Percentiles rank a stretch among this genome's conserved stretches.
Evolutionary conservation across 2,329 filamentous ascomycete genomes (phyloP).

Genomic region (Microdochium bolleyi): DNA sequence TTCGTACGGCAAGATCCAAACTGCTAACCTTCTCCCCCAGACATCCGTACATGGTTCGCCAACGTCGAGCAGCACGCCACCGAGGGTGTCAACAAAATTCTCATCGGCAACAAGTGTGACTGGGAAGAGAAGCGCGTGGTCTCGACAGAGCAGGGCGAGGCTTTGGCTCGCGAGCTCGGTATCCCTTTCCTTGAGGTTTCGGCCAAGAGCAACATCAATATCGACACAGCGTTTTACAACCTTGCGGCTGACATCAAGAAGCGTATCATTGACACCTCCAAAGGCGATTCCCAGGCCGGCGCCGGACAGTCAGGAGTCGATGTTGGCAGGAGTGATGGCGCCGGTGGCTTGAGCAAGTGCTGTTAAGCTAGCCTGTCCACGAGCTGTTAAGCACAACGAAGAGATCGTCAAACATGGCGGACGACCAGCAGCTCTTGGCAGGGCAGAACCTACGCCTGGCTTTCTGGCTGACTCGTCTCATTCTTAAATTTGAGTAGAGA

Average conservation of each 20-base stretch:
- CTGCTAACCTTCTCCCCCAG: slow-evolving; percentile 36
- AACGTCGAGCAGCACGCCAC: slow-evolving; percentile 98
- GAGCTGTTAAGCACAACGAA: too few species aligned
- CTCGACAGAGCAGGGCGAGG: slow-evolving; percentile 86
- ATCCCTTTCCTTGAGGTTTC: slow-evolving; percentile 98
- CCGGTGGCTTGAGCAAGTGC: slow-evolving; percentile 59
- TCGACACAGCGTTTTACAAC: slow-evolving; percentile 96
- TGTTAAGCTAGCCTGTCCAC: slow-evolving; percentile 44
- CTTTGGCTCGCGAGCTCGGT: slow-evolving; percentile 87
- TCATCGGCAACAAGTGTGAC: slow-evolving; percentile 99
- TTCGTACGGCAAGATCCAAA: slow-evolving; percentile 6
- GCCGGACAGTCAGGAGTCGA: slow-evolving; percentile 48
- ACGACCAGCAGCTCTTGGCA: neutral
- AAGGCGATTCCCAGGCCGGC: slow-evolving; percentile 55
- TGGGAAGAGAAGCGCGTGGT: slow-evolving; percentile 99
- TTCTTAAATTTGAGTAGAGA: too few species aligned
- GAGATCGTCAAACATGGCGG: neutral
- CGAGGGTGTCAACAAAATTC: slow-evolving; percentile 98
- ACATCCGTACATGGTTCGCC: slow-evolving; percentile 99
- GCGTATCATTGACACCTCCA: slow-evolving; percentile 85
- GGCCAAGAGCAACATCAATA: slow-evolving; percentile 99
- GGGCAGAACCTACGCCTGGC: too few species aligned
- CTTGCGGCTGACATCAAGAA: slow-evolving; percentile 97
- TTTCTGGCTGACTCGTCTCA: too few species aligned
- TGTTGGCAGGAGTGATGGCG: slow-evolving; percentile 55